Base-by-base conservation (phyloP, 176 grass and related monocot species). In the Raddia distichophylla region DNA sequence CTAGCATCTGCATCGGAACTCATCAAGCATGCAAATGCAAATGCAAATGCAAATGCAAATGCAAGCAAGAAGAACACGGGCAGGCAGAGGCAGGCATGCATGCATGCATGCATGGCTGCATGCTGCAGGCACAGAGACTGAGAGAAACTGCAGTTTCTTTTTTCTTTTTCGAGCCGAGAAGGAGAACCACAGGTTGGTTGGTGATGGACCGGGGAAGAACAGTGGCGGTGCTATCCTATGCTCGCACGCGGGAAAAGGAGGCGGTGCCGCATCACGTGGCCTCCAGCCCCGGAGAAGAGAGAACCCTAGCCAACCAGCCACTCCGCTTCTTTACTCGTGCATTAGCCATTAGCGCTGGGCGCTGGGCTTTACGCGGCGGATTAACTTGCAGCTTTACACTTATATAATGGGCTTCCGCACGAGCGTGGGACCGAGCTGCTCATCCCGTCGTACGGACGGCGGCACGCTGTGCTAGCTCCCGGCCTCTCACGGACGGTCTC, bases 171-270 rank as follows among this genome's bases (percentile, higher is more conserved):
- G 18, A 57, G 3, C 7, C 18, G 18, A 48, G 19, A 15, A 5
- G 15, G 4, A 64, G 10, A 57, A 11, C 16, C 6, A 45, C 49
- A 43, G 14, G 65, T 45, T 71, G 79, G 52, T 50, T 71, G 79
- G 52, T 50, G 67, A 71, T 71, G 65, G 52, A 8, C 43, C 42
- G 17, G 15, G 47, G 58, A 34, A 64, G 42, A 43, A 57, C 51
- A 45, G 8, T 1, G 11, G n/a, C 6, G 11, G 10, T 51, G 19
- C 71, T 69, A 69, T 86, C 54, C 63, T 53, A 53, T 49, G 51
- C 18, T 9, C 64, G 50, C 86, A 88, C 60, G 86, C 86, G 22
- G 58, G 60, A 73, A 87, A 87, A 87, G 86, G 58, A 87, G 62
- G 40, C 15, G 20, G 6, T 16, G 22, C 48, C 53, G 9, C 32